Percentiles rank a stretch among this genome's conserved stretches.
These are phyloP conservation scores for Nidula niveotomentosa DNA, from an alignment of 1,284 basidiomycete species.

Conservation along the genomic window DNA sequence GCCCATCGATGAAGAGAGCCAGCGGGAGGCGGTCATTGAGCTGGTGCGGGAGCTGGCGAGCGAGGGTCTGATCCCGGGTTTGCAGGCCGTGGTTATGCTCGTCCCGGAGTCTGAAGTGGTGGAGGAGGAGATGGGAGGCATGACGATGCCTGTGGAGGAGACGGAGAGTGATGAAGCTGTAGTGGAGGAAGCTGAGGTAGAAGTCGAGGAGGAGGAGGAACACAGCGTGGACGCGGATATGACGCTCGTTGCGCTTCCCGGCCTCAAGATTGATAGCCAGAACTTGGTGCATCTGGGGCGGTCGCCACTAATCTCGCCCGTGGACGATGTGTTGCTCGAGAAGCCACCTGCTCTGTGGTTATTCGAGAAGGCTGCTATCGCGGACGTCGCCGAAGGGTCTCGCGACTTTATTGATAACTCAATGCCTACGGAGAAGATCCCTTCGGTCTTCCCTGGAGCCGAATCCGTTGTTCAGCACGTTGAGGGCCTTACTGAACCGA, in stretches of 20 bases:
- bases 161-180: constrained; percentile 7
- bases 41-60: background rate
- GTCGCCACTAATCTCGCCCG: too few species aligned
- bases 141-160: background rate
- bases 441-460: too few species aligned
- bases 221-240: background rate
- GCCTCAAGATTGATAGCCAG: background rate
- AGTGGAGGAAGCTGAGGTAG: constrained; percentile 14
- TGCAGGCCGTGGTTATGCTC: background rate
- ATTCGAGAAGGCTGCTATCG: too few species aligned
- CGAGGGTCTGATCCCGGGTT: background rate
- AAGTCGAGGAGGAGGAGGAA: constrained; percentile 6
- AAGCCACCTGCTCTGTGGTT: too few species aligned
- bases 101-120: background rate
- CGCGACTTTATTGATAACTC: too few species aligned
- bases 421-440: too few species aligned
- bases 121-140: background rate
- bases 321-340: too few species aligned
- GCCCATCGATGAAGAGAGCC: background rate
- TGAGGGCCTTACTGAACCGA: too few species aligned
- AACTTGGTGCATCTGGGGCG: too few species aligned
- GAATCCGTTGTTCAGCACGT: too few species aligned
- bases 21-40: background rate
- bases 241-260: background rate
- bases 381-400: too few species aligned